Base-by-base conservation (phyloP, 2,329 filamentous ascomycete genomes). In the Hypoxylon sp. region DNA sequence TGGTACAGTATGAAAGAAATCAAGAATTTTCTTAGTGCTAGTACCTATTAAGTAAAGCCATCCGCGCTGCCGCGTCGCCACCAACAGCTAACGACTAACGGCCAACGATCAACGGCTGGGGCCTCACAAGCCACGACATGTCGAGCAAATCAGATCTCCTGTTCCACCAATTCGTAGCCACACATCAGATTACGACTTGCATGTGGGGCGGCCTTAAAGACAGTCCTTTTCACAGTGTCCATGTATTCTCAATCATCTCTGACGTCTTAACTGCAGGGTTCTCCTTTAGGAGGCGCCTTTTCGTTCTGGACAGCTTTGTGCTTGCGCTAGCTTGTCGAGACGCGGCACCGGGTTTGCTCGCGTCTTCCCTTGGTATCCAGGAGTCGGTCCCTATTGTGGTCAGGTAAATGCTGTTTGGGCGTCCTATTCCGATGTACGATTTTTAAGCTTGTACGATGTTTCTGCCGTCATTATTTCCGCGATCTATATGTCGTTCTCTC, bases 401-500 rank as follows among this genome's bases (percentile, higher is more conserved):
- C 36, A 40, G 16, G 36, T 40, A 40, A 61, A 61, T 36, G 58
- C 63, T 32, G 54, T 69, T 11, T 64, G 64, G 64, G 42, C 64
- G 53, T 22, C 65, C 48, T 67, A 45, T 66, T 70, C 49, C 46
- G 71, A 30, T 65, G 45, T 51, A 32, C 52, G 48, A 50, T 44
- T 18, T 50, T 48, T 50, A 46, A 30, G 45, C 26, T 51, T 53
- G 42, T 58, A 70, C 33, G 20, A 70, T 70, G 65, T 60, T 58
- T 54, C 58, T 62, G 26, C 52, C 59, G 26, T 64, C 68, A 14
- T 42, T 59, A 14, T 64, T 62, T n/a, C 48, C 61, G 33, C 66
- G 66, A 53, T 67, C 66, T 26, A 46, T 53, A 54, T 61, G 50
- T 40, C 68, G 68, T 33, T 49, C 54, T 16, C 46, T 70, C 18